These are phyloP conservation scores for Monosporascus sp. DNA, from an alignment of 2,329 filamentous ascomycete genomes.

Conservation along the genomic window DNA sequence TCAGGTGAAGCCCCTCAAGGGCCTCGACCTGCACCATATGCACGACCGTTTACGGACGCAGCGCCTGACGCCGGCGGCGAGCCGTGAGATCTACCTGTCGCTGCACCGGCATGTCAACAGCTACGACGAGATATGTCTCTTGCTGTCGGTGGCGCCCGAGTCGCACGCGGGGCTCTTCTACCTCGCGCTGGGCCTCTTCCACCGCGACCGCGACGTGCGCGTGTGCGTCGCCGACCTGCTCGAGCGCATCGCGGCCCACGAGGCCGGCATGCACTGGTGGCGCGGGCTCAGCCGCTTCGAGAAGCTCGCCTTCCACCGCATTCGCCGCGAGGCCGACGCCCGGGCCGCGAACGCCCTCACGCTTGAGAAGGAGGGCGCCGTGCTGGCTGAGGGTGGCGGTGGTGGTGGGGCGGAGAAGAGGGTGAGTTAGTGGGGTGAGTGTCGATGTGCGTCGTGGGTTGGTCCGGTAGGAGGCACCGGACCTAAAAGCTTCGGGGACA, in stretches of 20 bases:
- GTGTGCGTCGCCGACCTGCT: constrained; percentile 73
- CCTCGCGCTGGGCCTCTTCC: constrained; percentile 83
- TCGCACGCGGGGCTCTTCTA: constrained; percentile 88
- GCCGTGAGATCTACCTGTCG: constrained; percentile 79
- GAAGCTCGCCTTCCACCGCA: constrained; percentile 77
- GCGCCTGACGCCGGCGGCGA: constrained; percentile 69
- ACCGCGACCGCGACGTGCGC: constrained; percentile 77
- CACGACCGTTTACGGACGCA: constrained; percentile 85
- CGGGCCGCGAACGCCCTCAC: constrained; percentile 47
- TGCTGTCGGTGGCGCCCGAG: constrained; percentile 78
- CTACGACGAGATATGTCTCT: constrained; percentile 80
- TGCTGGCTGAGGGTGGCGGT: neutral
- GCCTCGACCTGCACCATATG: constrained; percentile 85
- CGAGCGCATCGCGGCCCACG: constrained; percentile 77
- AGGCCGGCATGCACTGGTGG: constrained; percentile 94
- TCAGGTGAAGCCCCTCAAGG: constrained; percentile 63
- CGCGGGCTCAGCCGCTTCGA: constrained; percentile 78
- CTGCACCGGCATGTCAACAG: constrained; percentile 70
- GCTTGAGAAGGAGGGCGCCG: constrained; percentile 40
- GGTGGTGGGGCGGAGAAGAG: constrained; percentile 35
- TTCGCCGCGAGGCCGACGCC: constrained; percentile 61
- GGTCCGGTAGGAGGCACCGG: too few relatives aligned
- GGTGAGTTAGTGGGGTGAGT: too few relatives aligned
- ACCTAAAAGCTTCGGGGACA: too few relatives aligned
- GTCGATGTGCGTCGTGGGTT: too few relatives aligned